A percentile compares a stretch with the other conserved stretches of the same genome.
phyloP scores from a whole-genome alignment of 495 filamentous ascomycete genomes.

The Trichocladium uniseriatum region DNA sequence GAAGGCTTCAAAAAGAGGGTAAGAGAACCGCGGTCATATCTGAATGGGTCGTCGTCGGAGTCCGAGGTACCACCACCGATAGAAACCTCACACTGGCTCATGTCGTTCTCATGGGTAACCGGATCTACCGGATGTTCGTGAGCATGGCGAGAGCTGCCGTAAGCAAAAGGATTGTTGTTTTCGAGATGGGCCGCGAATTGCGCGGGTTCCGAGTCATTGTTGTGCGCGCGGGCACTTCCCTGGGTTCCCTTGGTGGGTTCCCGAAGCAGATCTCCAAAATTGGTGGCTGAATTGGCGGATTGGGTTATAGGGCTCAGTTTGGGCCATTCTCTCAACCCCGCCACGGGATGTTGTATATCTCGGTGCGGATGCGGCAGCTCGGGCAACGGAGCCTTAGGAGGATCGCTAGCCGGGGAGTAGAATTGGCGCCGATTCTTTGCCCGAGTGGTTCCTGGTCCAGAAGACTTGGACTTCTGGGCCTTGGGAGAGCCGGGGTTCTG shows the following conservation, averaged over 20 bases:
- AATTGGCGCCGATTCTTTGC: conserved; percentile 1
- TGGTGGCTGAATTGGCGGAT: background rate
- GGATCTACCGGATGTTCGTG: background rate
- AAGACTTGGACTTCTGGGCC: background rate
- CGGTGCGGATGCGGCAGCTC: background rate
- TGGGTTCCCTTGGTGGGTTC: background rate
- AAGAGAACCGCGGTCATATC: conserved; percentile 22
- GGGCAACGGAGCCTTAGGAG: conserved; percentile 6
- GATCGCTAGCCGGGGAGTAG: background rate
- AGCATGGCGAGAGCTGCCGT: background rate
- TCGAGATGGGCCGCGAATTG: no score
- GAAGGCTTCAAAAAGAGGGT: conserved; percentile 17
- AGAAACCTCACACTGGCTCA: conserved; percentile 2
- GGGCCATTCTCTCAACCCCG: background rate
- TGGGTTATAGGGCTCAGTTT: background rate
- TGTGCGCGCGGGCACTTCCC: background rate
- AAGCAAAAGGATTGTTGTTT: no score
- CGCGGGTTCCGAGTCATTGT: background rate
- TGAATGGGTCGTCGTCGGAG: conserved; percentile 28
- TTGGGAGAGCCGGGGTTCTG: background rate
- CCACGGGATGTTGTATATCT: background rate
- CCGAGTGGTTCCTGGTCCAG: background rate
- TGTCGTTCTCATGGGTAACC: background rate
- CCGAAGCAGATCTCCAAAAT: conserved; percentile 2
- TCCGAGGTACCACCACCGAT: conserved; percentile 12